Evolutionary conservation across 345 rosid genomes (phyloP).

Genomic region (Brassica incana): DNA sequence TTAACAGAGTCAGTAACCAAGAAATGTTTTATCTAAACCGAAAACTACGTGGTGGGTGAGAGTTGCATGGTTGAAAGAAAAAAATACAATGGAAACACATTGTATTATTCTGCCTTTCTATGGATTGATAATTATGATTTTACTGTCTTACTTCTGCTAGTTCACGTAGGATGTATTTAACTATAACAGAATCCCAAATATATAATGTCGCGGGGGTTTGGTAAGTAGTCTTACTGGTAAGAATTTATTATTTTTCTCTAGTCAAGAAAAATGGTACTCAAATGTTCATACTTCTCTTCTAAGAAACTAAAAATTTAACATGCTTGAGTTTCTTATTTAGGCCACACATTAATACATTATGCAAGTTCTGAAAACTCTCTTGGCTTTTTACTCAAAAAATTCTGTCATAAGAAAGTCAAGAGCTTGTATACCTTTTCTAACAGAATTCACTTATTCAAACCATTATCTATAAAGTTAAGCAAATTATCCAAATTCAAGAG

Average conservation of each 20-base stretch:
- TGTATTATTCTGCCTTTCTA: not conserved
- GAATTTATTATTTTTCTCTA: not conserved
- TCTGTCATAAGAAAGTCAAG: not conserved
- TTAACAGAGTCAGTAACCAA: not conserved
- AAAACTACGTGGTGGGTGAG: not conserved
- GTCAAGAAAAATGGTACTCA: not conserved
- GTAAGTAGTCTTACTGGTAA: not conserved
- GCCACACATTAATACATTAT: not conserved
- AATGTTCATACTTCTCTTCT: not conserved
- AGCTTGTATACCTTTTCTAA: not conserved
- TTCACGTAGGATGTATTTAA: not conserved
- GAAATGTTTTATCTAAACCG: not conserved
- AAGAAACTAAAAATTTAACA: not conserved
- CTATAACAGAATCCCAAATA: not conserved
- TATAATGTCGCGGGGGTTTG: not conserved
- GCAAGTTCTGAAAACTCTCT: constrained; percentile 9
- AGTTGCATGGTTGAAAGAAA: not conserved
- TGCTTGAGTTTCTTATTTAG: not conserved
- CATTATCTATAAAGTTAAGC: not conserved
- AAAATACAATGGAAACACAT: not conserved
- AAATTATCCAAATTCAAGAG: constrained; percentile 10
- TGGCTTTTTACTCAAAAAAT: not conserved
- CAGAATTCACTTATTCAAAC: constrained; percentile 3
- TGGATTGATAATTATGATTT: not conserved
- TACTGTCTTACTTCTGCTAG: not conserved